Percentiles rank a stretch among this genome's conserved stretches.
These are phyloP conservation scores for Eucalyptus erythrocorys DNA, from an alignment of 345 rosid genomes.

Conservation along the genomic window DNA sequence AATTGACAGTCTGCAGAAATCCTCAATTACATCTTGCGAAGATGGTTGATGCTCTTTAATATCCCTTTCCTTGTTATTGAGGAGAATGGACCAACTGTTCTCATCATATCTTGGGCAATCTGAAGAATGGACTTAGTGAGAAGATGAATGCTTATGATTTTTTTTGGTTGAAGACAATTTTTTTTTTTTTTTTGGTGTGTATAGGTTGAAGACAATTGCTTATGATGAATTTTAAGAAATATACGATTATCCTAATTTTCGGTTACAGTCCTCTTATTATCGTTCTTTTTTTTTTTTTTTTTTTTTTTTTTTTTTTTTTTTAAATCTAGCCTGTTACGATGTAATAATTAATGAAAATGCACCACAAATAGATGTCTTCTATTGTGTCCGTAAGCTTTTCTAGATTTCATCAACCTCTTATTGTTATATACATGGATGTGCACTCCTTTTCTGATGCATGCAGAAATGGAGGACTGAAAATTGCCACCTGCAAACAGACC, in stretches of 20 bases:
- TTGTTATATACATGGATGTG: not conserved
- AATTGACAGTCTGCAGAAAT: not conserved
- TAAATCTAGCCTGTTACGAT: not conserved
- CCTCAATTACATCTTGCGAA: not conserved
- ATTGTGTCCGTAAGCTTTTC: not conserved
- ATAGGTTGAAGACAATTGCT: not conserved
- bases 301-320: not conserved
- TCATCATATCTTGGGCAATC: not conserved
- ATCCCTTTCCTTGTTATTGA: not conserved
- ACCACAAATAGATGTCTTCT: not conserved
- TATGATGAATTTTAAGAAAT: not conserved
- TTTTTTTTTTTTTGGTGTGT: too few relatives aligned
- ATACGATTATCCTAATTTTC: not conserved
- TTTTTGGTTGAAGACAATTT: not conserved
- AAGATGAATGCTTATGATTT: not conserved
- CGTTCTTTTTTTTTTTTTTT: not conserved
- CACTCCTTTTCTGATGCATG: not conserved
- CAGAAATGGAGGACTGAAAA: not conserved
- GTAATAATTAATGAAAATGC: not conserved
- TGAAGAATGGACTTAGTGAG: not conserved
- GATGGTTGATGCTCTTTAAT: not conserved
- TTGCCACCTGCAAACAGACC: not conserved
- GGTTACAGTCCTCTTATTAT: not conserved
- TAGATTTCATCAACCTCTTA: not conserved
- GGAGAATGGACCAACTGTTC: not conserved